Evolutionary conservation across 2,329 filamentous ascomycete genomes (phyloP).

Genomic region (Xylaria sp.): DNA sequence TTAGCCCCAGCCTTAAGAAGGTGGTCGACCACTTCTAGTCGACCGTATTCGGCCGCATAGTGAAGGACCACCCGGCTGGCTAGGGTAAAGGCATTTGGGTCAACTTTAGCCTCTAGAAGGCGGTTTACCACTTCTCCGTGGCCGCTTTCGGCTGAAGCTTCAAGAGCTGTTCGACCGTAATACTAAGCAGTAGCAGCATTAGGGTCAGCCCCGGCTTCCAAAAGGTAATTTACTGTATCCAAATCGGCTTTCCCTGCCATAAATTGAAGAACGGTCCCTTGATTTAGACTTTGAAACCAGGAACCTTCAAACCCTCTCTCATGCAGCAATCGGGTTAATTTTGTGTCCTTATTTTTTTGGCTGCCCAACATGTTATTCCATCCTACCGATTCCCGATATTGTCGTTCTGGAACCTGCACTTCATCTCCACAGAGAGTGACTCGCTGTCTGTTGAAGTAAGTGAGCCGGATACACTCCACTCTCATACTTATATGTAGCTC

Average conservation of each 20-base stretch:
- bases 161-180: too few relatives aligned
- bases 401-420: background rate
- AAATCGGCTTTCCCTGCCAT: background rate
- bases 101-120: too few relatives aligned
- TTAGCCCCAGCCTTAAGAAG: background rate
- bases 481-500: too few relatives aligned
- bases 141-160: too few relatives aligned
- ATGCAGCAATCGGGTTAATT: background rate
- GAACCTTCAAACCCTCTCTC: background rate
- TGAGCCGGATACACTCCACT: too few relatives aligned
- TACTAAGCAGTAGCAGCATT: background rate
- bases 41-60: background rate
- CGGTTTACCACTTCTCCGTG: too few relatives aligned
- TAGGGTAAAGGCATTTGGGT: too few relatives aligned
- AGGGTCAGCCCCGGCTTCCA: background rate
- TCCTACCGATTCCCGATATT: background rate
- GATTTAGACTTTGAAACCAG: background rate
- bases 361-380: background rate
- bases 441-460: too few relatives aligned
- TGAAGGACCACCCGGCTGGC: too few relatives aligned
- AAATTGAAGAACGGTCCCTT: background rate
- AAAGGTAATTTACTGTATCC: background rate
- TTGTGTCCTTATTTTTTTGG: background rate
- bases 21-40: background rate
- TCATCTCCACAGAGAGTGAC: background rate